Base-by-base conservation (phyloP, 352 stramenopile species). In the Globisporangium nunn region DNA sequence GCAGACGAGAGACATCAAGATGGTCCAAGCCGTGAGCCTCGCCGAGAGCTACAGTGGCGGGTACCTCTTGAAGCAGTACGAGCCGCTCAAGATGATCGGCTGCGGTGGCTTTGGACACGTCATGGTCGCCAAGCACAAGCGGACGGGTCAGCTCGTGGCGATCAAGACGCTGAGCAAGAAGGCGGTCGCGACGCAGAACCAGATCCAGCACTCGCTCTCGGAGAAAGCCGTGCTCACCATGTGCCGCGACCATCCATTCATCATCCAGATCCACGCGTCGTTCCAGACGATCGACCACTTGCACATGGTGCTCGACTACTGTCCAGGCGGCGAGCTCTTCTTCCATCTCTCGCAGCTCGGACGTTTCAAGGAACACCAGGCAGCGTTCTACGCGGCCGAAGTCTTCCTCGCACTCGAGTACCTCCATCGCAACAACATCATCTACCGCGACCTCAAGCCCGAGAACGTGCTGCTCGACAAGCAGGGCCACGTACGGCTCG, bases 381-480 rank as follows among this genome's bases (percentile, higher is more conserved):
- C 88, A 1, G 70, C 71, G 0, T 97, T 97, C 53, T 97, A 97
- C 61, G 63, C 84, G 11, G 86, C 87, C 35, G 90, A 97, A 71
- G 76, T 96, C 7, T 82, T 87, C 17, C 69, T 92, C 17, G 84
- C 81, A n/a, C 69, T 94, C 28, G 80, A 90, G 47, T 69, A 91
- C 56, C 63, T 94, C 46, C 81, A 94, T 53, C 55, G 65, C 1
- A 68, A 88, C 56, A 72, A 79, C 45, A 83, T 94, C 56, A 83
- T 96, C 41, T 95, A 96, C 55, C 79, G 88, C 10, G 88, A 97
- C 55, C 70, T 97, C 30, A 96, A 97, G 54, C 88, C 88, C 1
- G 87, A 96, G 60, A 98, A 98, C 58, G 77, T 98, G 33, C 64
- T 98, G 28, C 69, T 98, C 14, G 75, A 95, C 61, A 64, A 84